Conservation (phyloP, 805 yeast genomes). For the Komagataella pastoris region DNA sequence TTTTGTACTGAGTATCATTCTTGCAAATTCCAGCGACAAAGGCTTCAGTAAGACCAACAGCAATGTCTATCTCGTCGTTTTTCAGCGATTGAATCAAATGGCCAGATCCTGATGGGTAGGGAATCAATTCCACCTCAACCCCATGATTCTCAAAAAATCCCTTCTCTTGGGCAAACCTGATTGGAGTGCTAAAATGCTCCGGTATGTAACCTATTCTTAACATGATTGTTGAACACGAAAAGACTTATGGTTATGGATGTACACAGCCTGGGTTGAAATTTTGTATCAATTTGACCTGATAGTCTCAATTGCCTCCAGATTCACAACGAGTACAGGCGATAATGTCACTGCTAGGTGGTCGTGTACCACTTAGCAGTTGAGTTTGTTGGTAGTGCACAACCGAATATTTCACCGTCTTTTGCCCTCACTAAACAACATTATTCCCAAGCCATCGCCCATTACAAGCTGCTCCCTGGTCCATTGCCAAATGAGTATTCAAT, state of each 20-base stretch:
- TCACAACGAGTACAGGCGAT: not conserved
- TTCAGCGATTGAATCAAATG: conserved; percentile 66
- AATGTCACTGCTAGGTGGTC: not conserved
- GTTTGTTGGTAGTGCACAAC: not conserved
- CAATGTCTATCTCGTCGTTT: conserved; percentile 54
- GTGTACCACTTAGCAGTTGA: not conserved
- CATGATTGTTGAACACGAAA: not conserved
- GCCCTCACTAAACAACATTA: not conserved
- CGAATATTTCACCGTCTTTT: not conserved
- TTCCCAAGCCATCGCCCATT: not conserved
- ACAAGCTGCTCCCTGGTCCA: not conserved
- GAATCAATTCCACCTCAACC: conserved; percentile 45
- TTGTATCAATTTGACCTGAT: not conserved
- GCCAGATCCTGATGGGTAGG: conserved; percentile 82
- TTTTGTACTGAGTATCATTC: conserved; percentile 46
- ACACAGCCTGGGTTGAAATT: not conserved
- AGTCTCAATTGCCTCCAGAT: not conserved
- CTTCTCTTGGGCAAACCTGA: conserved; percentile 53
- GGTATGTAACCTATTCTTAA: conserved; percentile 73
- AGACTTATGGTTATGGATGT: not conserved
- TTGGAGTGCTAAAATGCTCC: conserved; percentile 85
- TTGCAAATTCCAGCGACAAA: conserved; percentile 74
- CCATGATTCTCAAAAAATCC: conserved; percentile 38
- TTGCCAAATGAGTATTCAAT: conserved; percentile 17
- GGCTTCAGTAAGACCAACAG: conserved; percentile 86